A percentile compares a stretch with the other conserved stretches of the same genome.
Conservation (phyloP, 345 rosid genomes). For the Eucalyptus regnans region DNA sequence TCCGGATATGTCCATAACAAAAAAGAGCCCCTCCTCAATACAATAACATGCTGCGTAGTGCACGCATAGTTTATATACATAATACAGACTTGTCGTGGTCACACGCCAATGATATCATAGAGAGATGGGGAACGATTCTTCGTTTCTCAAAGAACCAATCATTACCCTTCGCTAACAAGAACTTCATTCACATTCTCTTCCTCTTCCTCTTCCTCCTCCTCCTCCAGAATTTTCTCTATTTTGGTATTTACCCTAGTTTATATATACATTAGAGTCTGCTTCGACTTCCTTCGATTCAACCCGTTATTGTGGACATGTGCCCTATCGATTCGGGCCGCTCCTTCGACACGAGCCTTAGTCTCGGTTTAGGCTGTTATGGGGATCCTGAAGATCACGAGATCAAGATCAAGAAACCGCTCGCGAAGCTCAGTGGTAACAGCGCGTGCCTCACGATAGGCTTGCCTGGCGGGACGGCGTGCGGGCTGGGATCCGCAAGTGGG, state of each 20-base stretch:
- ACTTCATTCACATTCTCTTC: neutral
- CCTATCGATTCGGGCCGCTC: neutral
- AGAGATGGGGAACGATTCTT: neutral
- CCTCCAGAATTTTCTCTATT: neutral
- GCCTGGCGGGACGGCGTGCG: neutral
- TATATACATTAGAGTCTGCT: neutral
- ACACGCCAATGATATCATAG: neutral
- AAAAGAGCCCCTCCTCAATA: neutral
- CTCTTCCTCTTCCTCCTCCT: neutral
- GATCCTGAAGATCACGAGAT: neutral
- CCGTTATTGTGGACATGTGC: neutral
- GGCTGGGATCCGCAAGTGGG: neutral
- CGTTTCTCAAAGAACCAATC: neutral
- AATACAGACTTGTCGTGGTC: neutral
- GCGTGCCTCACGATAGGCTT: neutral
- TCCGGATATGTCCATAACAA: neutral
- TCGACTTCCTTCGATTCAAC: neutral
- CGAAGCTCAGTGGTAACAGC: neutral
- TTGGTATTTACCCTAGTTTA: neutral
- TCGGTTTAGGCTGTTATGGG: neutral
- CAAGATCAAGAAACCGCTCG: neutral
- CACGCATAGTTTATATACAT: neutral
- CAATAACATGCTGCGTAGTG: neutral
- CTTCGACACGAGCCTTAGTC: neutral
- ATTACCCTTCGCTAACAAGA: neutral